Percentiles rank a stretch among this genome's conserved stretches.
phyloP scores from a whole-genome alignment of 225 moss, liverwort and hornwort species.

The Asterella californica region DNA sequence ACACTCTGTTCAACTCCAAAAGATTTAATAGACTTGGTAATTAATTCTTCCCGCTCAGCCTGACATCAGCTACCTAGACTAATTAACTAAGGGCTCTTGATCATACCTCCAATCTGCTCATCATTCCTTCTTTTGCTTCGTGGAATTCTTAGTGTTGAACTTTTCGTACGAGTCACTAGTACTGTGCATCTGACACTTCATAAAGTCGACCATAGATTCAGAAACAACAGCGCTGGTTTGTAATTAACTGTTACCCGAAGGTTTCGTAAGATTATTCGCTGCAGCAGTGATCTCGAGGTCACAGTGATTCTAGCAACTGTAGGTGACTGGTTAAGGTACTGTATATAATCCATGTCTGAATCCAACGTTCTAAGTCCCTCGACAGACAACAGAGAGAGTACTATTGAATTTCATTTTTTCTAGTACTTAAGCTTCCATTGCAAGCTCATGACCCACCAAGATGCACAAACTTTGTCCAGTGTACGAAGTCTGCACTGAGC shows the following conservation, averaged over 20 bases:
- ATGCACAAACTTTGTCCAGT: not conserved
- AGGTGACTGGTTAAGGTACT: not conserved
- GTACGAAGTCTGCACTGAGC: not conserved
- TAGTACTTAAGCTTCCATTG: not conserved
- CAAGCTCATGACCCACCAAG: not conserved
- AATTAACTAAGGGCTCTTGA: not conserved
- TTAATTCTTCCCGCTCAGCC: conserved; percentile 5
- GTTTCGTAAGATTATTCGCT: not conserved
- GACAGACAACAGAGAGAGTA: not conserved
- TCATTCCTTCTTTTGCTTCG: not conserved
- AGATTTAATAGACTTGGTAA: conserved; percentile 22
- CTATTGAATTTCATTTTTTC: not conserved
- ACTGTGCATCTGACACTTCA: not conserved
- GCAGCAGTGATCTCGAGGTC: too few species aligned
- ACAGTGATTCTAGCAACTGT: not conserved
- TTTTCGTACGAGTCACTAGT: too few species aligned
- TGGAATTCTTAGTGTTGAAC: too few species aligned
- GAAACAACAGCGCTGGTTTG: too few species aligned
- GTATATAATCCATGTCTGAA: not conserved
- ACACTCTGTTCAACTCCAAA: conserved; percentile 20
- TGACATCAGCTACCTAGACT: conserved; percentile 9
- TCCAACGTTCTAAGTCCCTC: not conserved
- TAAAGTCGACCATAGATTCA: not conserved
- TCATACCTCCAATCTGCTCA: not conserved
- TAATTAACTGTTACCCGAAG: not conserved